Base-by-base conservation (phyloP, 352 stramenopile species). In the Pythium phragmitis region DNA sequence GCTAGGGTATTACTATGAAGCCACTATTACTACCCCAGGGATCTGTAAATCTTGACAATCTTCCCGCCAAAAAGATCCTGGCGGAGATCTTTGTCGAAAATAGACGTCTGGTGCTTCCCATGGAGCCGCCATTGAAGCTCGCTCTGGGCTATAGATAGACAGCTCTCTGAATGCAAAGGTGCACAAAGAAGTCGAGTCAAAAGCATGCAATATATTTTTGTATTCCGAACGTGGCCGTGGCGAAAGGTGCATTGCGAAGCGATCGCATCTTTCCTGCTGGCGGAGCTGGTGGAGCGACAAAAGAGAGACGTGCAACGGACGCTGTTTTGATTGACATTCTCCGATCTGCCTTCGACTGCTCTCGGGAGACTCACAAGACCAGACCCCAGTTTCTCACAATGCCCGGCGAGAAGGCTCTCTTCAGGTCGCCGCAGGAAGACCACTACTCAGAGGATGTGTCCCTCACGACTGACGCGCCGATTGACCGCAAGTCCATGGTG, bases 371-470 rank as follows among this genome's bases (percentile, higher is more conserved):
- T 58, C 51, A 48, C 42, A 43, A 52, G 23, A 19, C 14, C 39
- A 53, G 14, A 34, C 34, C 33, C 9, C 47, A 59, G 51, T 11
- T 33, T 34, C 2, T n/a, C 51, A 55, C 39, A n/a, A 79, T 80
- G 72, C 34, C 63, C 14, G 63, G 60, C 39, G 60, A 73, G 2
- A 73, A 76, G 48, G 58, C 63, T n/a, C 48, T 83, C 36, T 80
- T 77, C 52, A 63, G 61, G 23, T 46, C 64, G 23, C 62, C 72
- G 33, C 62, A 77, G 28, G 75, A 64, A 41, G 56, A 42, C 51
- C 49, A 73, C 55, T 69, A 76, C 49, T 77, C 74, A 16, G 76
- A 85, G 33, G 72, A 85, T 28, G 54, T 80, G 53, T 85, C 76
- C 37, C 69, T 85, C 62, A 85, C 74, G 55, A 85, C 76, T 1